Base-by-base conservation (phyloP, 2,329 filamentous ascomycete genomes). In the Chaetoscypha palmicola region DNA sequence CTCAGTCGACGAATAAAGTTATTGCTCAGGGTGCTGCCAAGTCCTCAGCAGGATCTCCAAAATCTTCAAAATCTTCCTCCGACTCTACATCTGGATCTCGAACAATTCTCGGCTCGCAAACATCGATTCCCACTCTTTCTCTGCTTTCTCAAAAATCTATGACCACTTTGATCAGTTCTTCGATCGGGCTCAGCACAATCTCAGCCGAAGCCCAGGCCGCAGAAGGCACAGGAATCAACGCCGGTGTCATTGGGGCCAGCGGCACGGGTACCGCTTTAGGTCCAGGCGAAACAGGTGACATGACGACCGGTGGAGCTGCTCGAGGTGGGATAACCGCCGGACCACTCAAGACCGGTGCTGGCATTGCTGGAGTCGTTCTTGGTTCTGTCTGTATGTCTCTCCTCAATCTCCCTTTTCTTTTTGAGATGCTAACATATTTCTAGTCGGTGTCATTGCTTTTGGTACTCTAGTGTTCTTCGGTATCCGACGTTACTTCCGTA, bases 391-490 rank as follows among this genome's bases (percentile, higher is more conserved):
- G 50, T 52, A 38, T 19, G 45, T 43, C 20, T 8, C 22, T 11
- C 4, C 10, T 19, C n/a, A 2, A 22, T 8, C 8, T 10, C 16
- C 14, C 14, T n/a, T 9, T 3, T 9, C 11, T 21, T n/a, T 3
- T 17, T n/a, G n/a, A 32, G 3, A 14, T 11, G 24, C 24, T 5
- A 40, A 30, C 28, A 23, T 14, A 23, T 9, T 14, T 20, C 20
- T 22, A 53, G 48, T 51, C 9, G 48, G 48, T 11, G 43, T 38
- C 3, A 31, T 49, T 2, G 39, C 42, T 14, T 22, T 52, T 3
- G 43, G 40, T 40, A 20, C 46, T 14, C 42, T 45, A n/a, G 38
- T 52, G n/a, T 47, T 52, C 38, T 47, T 49, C 30, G 14, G 46
- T 23, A 48, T 48, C 28, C 43, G 46, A n/a, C 41, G 43, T 16